Base-by-base conservation (phyloP, 441 rosid genomes). In the Gossypium schwendimanii region DNA sequence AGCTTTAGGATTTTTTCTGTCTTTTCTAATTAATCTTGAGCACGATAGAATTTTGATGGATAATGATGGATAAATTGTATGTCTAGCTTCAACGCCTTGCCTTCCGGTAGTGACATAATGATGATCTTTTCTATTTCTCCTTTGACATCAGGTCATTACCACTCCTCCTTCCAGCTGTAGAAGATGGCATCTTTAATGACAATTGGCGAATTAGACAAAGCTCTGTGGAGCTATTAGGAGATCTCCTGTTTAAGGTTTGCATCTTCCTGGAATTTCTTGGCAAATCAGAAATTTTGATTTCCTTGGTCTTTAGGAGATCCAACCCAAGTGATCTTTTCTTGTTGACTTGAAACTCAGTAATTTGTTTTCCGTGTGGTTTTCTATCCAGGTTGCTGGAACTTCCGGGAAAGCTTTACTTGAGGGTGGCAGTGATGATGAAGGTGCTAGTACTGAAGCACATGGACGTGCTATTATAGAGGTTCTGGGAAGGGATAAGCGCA, bases 351-450 rank as follows among this genome's bases (percentile, higher is more conserved):
- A 57, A 70, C 47, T 62, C 72, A 68, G 5, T 71, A 41, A 41
- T 73, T 15, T 70, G 15, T 20, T 54, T 54, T 71, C 26, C 45
- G 3, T 73, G 69, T 3, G 61, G 66, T 39, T 50, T 57, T 3
- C 49, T 58, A 55, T 72, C 65, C 77, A 96, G 99, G 98, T 96
- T 85, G 99, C 98, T 85, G 99, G 99, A 74, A 94, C 99, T 76
- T 91, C 99, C 55, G 99, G 99, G 47, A 96, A 96, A 84, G 93
- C 98, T 74, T 86, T 96, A 75, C 98, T 96, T 59, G 98, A 96
- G 84, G 99, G 99, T 75, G 99, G 99, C 23, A 96, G 99, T 83
- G 99, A 96, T 82, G 99, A 94, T 82, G 99, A 96, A 83, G 98
- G 98, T 82, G 84, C 99, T 71, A 94, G 99, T 76, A 96, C 99